A percentile compares a stretch with the other conserved stretches of the same genome.
phyloP scores from a whole-genome alignment of 495 filamentous ascomycete species.

The Aspergillus saccharolyticus region DNA sequence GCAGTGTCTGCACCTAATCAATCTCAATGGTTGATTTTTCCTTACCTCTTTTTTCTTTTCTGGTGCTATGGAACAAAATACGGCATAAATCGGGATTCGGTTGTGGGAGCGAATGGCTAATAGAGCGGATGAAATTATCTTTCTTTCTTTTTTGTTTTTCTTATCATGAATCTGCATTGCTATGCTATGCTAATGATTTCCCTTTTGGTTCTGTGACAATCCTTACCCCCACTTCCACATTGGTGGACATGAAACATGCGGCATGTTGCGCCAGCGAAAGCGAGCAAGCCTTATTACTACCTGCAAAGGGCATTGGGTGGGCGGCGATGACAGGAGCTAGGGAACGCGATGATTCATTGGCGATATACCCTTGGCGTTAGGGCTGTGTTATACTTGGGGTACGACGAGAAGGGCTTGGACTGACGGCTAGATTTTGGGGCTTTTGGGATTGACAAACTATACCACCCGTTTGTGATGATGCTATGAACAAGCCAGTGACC shows the following conservation, averaged over 20 bases:
- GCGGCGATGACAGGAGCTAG: background rate
- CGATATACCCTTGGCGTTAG: background rate
- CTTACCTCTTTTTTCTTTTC: slow-evolving; percentile 2
- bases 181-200: background rate
- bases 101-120: background rate
- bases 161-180: background rate
- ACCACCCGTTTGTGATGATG: no score
- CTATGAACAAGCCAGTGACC: no score
- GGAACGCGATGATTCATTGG: background rate
- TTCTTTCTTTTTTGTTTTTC: background rate
- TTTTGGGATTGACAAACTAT: no score
- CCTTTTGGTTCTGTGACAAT: background rate
- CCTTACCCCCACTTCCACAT: background rate
- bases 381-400: background rate
- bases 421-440: no score
- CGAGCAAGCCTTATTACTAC: background rate
- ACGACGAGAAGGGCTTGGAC: no score
- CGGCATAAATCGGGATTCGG: slow-evolving; percentile 7
- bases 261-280: background rate
- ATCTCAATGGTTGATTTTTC: slow-evolving; percentile 1
- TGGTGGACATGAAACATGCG: background rate
- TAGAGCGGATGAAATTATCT: background rate
- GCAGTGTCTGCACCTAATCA: slow-evolving; percentile 14
- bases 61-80: slow-evolving; percentile 8
- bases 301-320: background rate